Conservation (phyloP, 305 asterid species). For the Fraxinus platypoda region DNA sequence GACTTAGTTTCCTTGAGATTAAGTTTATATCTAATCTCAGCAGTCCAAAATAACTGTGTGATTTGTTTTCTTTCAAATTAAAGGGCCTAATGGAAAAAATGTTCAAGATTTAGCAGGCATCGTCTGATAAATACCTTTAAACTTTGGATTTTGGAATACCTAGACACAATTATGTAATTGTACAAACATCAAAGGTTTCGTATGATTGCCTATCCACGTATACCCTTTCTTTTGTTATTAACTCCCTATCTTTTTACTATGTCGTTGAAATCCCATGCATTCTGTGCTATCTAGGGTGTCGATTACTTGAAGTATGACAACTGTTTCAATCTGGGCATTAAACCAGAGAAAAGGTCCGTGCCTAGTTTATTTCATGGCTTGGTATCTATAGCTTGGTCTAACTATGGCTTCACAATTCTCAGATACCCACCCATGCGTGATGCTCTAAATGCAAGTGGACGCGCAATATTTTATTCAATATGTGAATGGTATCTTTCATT, state of each 20-base stretch:
- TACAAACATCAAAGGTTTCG: neutral
- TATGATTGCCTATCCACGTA: neutral
- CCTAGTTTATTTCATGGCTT: conserved; percentile 5
- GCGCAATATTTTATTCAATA: conserved; percentile 73
- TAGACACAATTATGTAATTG: neutral
- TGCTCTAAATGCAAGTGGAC: conserved; percentile 90
- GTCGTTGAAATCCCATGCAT: neutral
- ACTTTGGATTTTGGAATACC: neutral
- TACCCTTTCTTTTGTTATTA: neutral
- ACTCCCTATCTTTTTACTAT: neutral
- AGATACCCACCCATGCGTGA: conserved; percentile 99
- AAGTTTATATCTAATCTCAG: neutral
- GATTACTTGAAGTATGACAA: conserved; percentile 97
- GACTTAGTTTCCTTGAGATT: neutral
- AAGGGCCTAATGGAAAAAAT: neutral
- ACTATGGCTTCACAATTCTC: conserved; percentile 24
- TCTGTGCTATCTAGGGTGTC: conserved; percentile 50
- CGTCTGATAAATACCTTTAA: neutral
- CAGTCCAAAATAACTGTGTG: neutral
- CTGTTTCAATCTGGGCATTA: conserved; percentile 89
- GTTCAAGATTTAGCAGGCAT: neutral
- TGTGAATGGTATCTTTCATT: conserved; percentile 75
- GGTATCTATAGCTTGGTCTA: conserved; percentile 24
- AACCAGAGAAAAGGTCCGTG: conserved; percentile 68
- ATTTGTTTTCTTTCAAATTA: neutral